Conservation (phyloP, 257 asterid genomes). For the Paraleonurus japonicus region DNA sequence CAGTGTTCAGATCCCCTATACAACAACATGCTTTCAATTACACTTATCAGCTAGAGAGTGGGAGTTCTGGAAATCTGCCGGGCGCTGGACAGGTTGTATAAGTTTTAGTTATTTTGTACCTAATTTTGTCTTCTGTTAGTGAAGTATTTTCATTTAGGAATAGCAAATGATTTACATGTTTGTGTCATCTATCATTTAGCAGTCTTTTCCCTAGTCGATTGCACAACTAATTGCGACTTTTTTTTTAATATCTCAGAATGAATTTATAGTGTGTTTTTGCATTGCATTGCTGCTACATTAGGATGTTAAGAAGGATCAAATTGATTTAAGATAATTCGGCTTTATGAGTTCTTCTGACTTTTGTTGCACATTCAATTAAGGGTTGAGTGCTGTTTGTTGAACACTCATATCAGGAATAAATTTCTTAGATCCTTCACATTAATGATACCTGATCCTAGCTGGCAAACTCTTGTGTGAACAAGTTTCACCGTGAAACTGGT, state of each 20-base stretch:
- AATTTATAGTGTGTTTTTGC: too few relatives aligned
- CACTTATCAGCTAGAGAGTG: conserved; percentile 79
- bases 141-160: not conserved
- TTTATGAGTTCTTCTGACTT: not conserved
- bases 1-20: conserved; percentile 68
- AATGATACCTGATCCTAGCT: too few relatives aligned
- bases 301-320: not conserved
- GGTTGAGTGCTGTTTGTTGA: not conserved
- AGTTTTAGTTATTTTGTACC: not conserved
- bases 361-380: not conserved
- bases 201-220: too few relatives aligned
- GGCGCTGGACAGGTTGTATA: conserved; percentile 77
- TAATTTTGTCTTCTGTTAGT: conserved; percentile 5
- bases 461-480: too few relatives aligned
- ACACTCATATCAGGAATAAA: not conserved
- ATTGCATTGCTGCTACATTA: too few relatives aligned
- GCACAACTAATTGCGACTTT: too few relatives aligned
- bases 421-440: not conserved
- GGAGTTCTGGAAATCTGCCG: conserved; percentile 71
- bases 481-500: too few relatives aligned
- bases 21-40: conserved; percentile 93
- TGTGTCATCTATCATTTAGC: too few relatives aligned
- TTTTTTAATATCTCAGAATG: too few relatives aligned
- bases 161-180: too few relatives aligned
- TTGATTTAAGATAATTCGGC: not conserved